Base-by-base conservation (phyloP, 73 alveolate species). In the Blepharisma stoltei region DNA sequence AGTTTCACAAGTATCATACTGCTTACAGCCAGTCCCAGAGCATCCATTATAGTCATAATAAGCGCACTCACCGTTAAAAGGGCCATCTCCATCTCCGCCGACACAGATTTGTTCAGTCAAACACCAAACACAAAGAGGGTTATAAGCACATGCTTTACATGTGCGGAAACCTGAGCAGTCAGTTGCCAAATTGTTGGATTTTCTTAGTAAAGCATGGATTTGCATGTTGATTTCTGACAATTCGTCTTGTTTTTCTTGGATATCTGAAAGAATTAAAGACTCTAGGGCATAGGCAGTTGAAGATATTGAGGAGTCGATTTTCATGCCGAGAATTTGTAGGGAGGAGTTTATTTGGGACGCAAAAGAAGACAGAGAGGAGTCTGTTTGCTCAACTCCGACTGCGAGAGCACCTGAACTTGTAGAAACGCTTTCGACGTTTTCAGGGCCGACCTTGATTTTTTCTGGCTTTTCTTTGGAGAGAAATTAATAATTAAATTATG, bases 111-210 rank as follows among this genome's bases (percentile, higher is more conserved):
- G 38, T 25, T 60, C 73, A 18, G 23, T 25, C 2, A 14, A n/a
- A 60, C 73, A 60, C 73, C 73, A 60, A 20, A 60, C 73, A 60
- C 73, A 60, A 25, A 60, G 73, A 0, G 73, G 73, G 46, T 60
- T 60, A 25, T 60, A 60, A 20, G 38, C n/a, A 60, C 73, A 60
- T 60, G 73, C 38, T 20, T 60, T 38, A 25, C 73, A 60, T 20
- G 73, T 60, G 14, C 73, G 38, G 47, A 60, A 60, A 60, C 73
- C 73, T 1, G 73, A 60, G 5, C 73, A 60, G 2, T 25, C 23
- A 9, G 14, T 25, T 8, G 5, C 14, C 18, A 60, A 9, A 9
- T 25, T 25, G 3, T 60, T 25, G 14, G 73, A 20, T 8, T 60
- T 60, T 20, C 46, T n/a, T 14, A 60, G 46, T 2, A 60, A 4